phyloP scores from a whole-genome alignment of 106 monocot genomes.

The Amphibolis antarctica region DNA sequence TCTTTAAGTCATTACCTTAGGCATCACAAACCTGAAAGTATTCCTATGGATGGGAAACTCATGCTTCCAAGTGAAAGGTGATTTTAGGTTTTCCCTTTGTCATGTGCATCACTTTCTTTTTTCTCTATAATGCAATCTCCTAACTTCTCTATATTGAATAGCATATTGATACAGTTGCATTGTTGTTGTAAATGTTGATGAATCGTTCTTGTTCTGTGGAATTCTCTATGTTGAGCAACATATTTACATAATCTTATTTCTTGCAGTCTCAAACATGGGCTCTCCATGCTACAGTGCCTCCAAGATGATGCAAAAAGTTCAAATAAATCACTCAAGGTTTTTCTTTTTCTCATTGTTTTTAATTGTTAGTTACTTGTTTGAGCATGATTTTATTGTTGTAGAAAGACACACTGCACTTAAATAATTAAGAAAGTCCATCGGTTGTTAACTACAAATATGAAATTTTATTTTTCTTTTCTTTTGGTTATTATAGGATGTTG shows the following conservation, averaged over 20 bases:
- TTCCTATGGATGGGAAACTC: constrained; percentile 40
- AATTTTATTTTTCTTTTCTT: background rate
- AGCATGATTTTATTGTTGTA: background rate
- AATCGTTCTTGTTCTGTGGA: no score
- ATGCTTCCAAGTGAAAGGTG: constrained; percentile 71
- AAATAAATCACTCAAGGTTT: constrained; percentile 25
- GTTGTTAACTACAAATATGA: background rate
- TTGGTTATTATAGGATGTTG: constrained; percentile 55
- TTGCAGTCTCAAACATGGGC: constrained; percentile 15
- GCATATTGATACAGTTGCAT: no score
- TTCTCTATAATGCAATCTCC: background rate
- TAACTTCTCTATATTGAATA: no score
- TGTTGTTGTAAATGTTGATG: no score
- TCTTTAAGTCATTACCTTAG: constrained; percentile 69
- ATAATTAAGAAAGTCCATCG: background rate
- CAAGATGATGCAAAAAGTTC: constrained; percentile 19
- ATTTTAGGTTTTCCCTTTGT: no score
- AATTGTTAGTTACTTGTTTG: no score
- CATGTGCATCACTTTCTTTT: background rate
- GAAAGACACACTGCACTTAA: background rate
- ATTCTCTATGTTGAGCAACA: no score
- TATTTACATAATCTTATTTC: no score
- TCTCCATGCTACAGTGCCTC: constrained; percentile 16
- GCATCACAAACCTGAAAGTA: constrained; percentile 17
- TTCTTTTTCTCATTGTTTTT: background rate